Evolutionary conservation across 805 yeast genomes (phyloP).

Genomic region (Pachysolen tannophilus): DNA sequence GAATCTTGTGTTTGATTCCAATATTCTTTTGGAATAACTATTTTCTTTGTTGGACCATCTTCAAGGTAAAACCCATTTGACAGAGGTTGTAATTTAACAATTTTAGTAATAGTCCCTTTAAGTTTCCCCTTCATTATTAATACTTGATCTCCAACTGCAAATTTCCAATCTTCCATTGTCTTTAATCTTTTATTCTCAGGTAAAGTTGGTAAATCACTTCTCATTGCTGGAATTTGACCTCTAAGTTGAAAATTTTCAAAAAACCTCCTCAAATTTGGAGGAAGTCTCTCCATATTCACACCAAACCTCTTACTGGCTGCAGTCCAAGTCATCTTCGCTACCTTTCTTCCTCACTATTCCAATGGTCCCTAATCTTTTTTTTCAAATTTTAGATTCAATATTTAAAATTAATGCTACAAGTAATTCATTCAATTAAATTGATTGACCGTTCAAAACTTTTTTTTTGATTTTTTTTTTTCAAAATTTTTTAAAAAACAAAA

Average conservation of each 20-base stretch:
- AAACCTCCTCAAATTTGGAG: slow-evolving; percentile 18
- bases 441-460: no score
- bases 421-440: no score
- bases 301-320: slow-evolving; percentile 22
- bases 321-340: background rate
- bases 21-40: slow-evolving; percentile 61
- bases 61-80: slow-evolving; percentile 62
- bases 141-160: slow-evolving; percentile 71
- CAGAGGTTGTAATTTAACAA: slow-evolving; percentile 49
- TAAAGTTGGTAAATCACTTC: slow-evolving; percentile 19
- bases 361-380: no score
- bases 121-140: slow-evolving; percentile 61
- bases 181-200: slow-evolving; percentile 26
- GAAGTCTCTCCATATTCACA: slow-evolving; percentile 21
- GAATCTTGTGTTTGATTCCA: slow-evolving; percentile 70
- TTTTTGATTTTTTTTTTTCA: background rate
- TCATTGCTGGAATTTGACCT: slow-evolving; percentile 24
- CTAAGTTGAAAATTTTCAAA: slow-evolving; percentile 20
- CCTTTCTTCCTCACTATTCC: no score
- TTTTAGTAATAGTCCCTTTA: slow-evolving; percentile 67
- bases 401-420: no score
- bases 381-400: no score
- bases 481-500: background rate
- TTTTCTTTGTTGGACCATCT: slow-evolving; percentile 54
- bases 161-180: slow-evolving; percentile 47